A percentile compares a stretch with the other conserved stretches of the same genome.
Evolutionary conservation across 2,329 filamentous ascomycete species (phyloP).

Genomic region (Fusarium sp.): DNA sequence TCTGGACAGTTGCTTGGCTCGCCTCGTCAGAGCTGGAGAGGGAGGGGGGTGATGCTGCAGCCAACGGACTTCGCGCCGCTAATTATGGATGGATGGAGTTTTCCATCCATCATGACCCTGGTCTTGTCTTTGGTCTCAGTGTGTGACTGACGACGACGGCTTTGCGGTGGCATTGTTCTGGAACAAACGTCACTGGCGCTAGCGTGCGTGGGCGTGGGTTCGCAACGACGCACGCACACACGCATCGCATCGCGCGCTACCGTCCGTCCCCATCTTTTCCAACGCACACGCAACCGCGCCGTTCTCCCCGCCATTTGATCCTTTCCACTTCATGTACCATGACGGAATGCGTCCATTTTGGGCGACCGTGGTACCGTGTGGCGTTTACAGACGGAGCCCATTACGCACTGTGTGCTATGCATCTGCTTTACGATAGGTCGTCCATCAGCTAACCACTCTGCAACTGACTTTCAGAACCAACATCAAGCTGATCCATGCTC

Average conservation of each 20-base stretch:
- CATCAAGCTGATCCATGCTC: not conserved
- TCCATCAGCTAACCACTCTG: not conserved
- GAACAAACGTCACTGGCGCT: constrained; percentile 37
- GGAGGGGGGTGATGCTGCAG: constrained; percentile 1
- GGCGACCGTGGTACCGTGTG: constrained; percentile 14
- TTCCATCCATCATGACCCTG: constrained; percentile 1
- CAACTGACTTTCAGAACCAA: not conserved
- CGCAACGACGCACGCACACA: constrained; percentile 14
- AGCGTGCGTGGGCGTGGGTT: constrained; percentile 18
- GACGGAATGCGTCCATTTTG: constrained; percentile 37
- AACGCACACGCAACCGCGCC: constrained; percentile 29
- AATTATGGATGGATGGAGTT: not conserved
- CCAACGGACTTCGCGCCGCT: not conserved
- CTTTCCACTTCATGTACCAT: constrained; percentile 31
- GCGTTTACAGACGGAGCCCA: no score
- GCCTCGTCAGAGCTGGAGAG: not conserved
- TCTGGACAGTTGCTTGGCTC: not conserved
- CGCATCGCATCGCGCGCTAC: constrained; percentile 20
- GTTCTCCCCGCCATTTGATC: constrained; percentile 35
- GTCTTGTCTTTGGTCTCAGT: not conserved
- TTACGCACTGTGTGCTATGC: constrained; percentile 5
- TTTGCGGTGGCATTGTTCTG: constrained; percentile 36
- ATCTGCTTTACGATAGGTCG: not conserved
- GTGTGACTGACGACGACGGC: not conserved
- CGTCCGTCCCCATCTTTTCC: constrained; percentile 10